These are phyloP conservation scores for Ramularia endophylla DNA, from an alignment of 2,329 filamentous ascomycete genomes.

Conservation along the genomic window DNA sequence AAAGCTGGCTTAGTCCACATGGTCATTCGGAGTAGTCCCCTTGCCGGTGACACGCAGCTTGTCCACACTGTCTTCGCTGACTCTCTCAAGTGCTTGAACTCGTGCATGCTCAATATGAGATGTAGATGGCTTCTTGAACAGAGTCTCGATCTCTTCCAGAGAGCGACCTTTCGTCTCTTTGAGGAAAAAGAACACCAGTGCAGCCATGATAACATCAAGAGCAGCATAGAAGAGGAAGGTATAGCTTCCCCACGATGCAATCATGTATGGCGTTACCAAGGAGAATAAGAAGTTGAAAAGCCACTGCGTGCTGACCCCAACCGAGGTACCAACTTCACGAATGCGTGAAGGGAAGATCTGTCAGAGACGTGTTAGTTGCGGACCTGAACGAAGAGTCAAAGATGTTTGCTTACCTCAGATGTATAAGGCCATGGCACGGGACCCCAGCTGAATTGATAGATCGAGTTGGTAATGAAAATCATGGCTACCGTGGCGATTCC, in stretches of 20 bases:
- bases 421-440: conserved; percentile 47
- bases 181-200: conserved; percentile 34
- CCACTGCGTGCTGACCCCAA: conserved; percentile 48
- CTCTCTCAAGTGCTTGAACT: conserved; percentile 12
- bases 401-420: conserved; percentile 23
- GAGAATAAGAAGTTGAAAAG: conserved; percentile 47
- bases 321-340: conserved; percentile 46
- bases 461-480: conserved; percentile 52
- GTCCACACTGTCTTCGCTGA: conserved; percentile 12
- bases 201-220: conserved; percentile 40
- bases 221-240: conserved; percentile 40
- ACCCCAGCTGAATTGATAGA: conserved; percentile 50
- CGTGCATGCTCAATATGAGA: conserved; percentile 23
- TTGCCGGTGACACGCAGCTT: conserved; percentile 4
- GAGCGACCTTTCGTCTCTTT: conserved; percentile 34
- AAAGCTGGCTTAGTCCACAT: no score
- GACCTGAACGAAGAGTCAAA: conserved; percentile 36
- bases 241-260: conserved; percentile 44
- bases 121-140: conserved; percentile 21
- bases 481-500: conserved; percentile 49
- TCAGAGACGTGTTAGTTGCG: conserved; percentile 37
- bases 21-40: no score
- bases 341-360: conserved; percentile 50
- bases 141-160: conserved; percentile 32
- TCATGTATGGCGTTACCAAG: conserved; percentile 47